Evolutionary conservation across 2,329 filamentous ascomycete species (phyloP), one percentile per base, ranked within the genome.

Genomic region (Aureobasidium sp.): DNA sequence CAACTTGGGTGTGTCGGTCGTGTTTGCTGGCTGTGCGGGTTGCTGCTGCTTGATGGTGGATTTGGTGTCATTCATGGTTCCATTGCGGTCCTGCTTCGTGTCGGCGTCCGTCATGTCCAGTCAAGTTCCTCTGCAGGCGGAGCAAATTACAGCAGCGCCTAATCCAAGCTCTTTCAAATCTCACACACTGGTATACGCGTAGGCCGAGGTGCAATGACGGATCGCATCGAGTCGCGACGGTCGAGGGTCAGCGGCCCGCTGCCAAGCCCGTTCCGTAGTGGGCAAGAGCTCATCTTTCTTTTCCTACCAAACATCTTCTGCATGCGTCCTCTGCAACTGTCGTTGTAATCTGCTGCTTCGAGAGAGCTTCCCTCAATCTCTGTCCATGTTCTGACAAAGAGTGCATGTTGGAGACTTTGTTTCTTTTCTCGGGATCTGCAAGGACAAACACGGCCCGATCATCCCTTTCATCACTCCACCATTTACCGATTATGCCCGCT

Each of bases 381-480:
- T 26, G 20, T 12, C 2, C 10, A 24, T 44, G 41, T 24, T 13
- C 9, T 26, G 20, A 20, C 20, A 24, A 20, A 26, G 24, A 12
- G 13, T 44, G 9, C 41, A 1, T 44, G n/a, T 26, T 20, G n/a
- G 41, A 24, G 41, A 24, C 2, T 12, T 48, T 29, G 2, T 32
- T 29, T 17, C 5, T 5, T n/a, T 20, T 27, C 2, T 9, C 50
- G 50, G 34, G 37, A 34, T 43, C 52, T 56, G 37, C 37, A 56
- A 56, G 52, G 37, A 34, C 52, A 37, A 26, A 43, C 52, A 20
- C 52, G 52, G 52, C 52, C 52, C 52, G 52, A 56, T 17, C 32
- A 53, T 24, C 20, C 50, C 50, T 24, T 53, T 32, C 17, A 32
- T 59, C 55, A 59, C 55, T 59, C 55, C 55, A 59, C 55, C 27